Evolutionary conservation across 257 asterid genomes (phyloP), one percentile per base, ranked within the genome.

Genomic region (Solanum pimpinellifolium): DNA sequence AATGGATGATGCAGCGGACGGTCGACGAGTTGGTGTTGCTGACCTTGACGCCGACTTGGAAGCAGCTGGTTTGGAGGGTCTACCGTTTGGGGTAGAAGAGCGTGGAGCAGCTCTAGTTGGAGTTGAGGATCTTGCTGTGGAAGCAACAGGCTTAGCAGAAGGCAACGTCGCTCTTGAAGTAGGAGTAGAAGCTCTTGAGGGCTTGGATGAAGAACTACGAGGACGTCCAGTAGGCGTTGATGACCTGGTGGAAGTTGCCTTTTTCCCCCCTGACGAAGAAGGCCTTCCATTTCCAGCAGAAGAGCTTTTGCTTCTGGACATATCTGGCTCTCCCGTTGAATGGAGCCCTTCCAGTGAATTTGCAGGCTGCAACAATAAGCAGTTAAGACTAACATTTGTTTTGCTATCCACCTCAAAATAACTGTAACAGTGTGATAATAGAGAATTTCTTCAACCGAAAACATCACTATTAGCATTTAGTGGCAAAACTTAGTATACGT

Each of bases 121-220:
- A 85, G 96, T 90, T 65, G 94, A 92, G 74, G 95, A 93, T 89
- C 94, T 91, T 21, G 84, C 89, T 60, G 86, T 80, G 70, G 92
- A 87, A 49, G 90, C 88, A 46, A 46, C 23, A 5, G 95, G 90
- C 88, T 88, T 95, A 16, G 88, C 88, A 35, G 97, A 90, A 82
- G 94, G 91, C 11, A 90, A 31, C 27, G 92, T 21, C 10, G 94
- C 83, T 91, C 96, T 89, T 65, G 94, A 87, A 84, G 91, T 90
- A 81, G 98, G 96, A 7, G 95, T 93, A 37, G 93, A 91, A 41
- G 94, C 65, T 80, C 95, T 91, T 33, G 92, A 90, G 65, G 94
- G 90, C 88, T 89, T 91, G 31, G 90, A 69, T 83, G 92, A 88
- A 85, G 95, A 91, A 87, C 87, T 82, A 69, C 87, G 78, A 59